phyloP scores from a whole-genome alignment of 345 rosid species.

The Syzygium oleosum region DNA sequence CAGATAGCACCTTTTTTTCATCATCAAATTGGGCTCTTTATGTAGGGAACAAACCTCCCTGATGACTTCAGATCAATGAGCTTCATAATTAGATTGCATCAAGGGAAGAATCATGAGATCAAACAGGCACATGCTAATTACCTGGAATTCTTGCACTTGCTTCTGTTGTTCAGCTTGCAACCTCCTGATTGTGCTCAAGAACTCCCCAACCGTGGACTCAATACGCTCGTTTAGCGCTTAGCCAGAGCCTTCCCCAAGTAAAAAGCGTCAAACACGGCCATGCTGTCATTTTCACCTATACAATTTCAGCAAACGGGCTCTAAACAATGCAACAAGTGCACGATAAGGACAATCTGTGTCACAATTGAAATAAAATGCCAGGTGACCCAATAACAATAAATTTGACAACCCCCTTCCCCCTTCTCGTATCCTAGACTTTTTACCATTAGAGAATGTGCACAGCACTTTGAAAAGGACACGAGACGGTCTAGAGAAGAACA shows the following conservation, averaged over 20 bases:
- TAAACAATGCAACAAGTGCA: neutral
- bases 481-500: neutral
- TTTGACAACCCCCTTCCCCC: neutral
- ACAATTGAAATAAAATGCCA: neutral
- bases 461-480: neutral
- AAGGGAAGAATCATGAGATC: neutral
- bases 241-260: conserved; percentile 87
- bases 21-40: neutral
- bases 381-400: neutral
- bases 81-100: neutral
- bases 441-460: neutral
- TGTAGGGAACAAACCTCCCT: neutral
- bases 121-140: neutral
- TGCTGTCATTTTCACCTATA: conserved; percentile 63
- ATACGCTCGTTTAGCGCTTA: conserved; percentile 55
- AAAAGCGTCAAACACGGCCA: conserved; percentile 63
- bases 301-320: neutral
- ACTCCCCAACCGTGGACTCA: conserved; percentile 69
- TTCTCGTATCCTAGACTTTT: neutral
- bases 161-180: conserved; percentile 88
- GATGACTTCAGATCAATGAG: neutral
- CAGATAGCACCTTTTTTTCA: neutral
- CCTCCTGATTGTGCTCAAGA: conserved; percentile 57
- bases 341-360: neutral
- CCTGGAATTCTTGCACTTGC: conserved; percentile 86